Percentiles rank a stretch among this genome's conserved stretches.
phyloP scores from a whole-genome alignment of 148 eudicot species.

The Camellia japonica region DNA sequence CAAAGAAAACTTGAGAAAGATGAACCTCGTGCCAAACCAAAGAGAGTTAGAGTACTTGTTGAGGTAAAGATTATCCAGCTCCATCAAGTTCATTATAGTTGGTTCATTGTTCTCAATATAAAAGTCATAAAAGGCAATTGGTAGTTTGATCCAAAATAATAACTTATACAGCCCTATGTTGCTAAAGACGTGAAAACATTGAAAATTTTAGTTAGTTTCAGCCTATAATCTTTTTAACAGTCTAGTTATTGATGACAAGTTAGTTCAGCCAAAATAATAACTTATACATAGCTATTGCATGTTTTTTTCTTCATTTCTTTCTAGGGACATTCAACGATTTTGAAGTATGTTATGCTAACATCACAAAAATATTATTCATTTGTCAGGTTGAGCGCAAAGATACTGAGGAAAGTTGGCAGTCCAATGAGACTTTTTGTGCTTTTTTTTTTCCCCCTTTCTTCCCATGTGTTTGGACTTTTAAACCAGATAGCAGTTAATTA shows the following conservation, averaged over 20 bases:
- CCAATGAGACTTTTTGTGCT: constrained; percentile 1
- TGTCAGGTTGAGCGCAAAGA: constrained; percentile 58
- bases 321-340: no score
- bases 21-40: constrained; percentile 45
- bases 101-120: no score
- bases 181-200: neutral
- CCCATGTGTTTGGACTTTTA: no score
- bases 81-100: no score
- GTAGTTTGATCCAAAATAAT: no score
- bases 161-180: neutral
- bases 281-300: neutral
- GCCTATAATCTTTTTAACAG: no score
- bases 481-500: no score
- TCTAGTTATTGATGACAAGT: no score
- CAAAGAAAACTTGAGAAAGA: constrained; percentile 36
- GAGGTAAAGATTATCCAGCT: constrained; percentile 47
- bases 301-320: no score
- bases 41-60: constrained; percentile 62
- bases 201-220: neutral
- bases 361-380: neutral
- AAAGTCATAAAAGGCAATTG: no score
- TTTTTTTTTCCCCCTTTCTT: no score
- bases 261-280: no score
- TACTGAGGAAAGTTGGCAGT: constrained; percentile 26
- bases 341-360: neutral